Evolutionary conservation across 2,329 filamentous ascomycete species (phyloP).

Genomic region (Cercospora beticola): DNA sequence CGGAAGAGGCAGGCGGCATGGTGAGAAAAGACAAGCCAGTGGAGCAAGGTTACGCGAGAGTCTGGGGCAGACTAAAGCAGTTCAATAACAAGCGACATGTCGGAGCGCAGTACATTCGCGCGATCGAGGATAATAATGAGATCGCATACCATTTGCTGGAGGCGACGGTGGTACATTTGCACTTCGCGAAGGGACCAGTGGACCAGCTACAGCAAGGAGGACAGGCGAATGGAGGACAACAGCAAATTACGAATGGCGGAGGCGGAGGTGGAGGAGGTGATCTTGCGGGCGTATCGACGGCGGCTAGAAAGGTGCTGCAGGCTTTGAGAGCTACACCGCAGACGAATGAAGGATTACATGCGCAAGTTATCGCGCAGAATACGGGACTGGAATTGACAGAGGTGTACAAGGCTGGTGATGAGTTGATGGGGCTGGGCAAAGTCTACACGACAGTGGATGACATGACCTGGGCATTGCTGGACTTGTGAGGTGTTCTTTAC

Average conservation of each 20-base stretch:
- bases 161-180: conserved; percentile 82
- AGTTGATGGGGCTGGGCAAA: conserved; percentile 69
- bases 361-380: conserved; percentile 70
- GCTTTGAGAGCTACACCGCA: conserved; percentile 66
- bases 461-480: conserved; percentile 83
- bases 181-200: conserved; percentile 69
- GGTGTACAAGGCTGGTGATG: conserved; percentile 75
- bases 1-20: conserved; percentile 40
- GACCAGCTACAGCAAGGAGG: conserved; percentile 44
- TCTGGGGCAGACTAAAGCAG: conserved; percentile 79
- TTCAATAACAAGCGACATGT: conserved; percentile 84
- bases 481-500: conserved; percentile 51
- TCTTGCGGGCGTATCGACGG: conserved; percentile 43
- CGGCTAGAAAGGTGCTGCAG: conserved; percentile 68
- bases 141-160: conserved; percentile 90
- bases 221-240: conserved; percentile 27
- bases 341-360: conserved; percentile 79
- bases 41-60: conserved; percentile 77
- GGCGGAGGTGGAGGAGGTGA: conserved; percentile 38
- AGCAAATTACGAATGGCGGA: conserved; percentile 27
- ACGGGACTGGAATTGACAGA: conserved; percentile 67
- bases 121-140: conserved; percentile 84
- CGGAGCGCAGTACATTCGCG: conserved; percentile 75
- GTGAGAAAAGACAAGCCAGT: conserved; percentile 57
- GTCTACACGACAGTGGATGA: conserved; percentile 94